phyloP scores from a whole-genome alignment of 2,329 filamentous ascomycete genomes.

The Zalaria sp. region DNA sequence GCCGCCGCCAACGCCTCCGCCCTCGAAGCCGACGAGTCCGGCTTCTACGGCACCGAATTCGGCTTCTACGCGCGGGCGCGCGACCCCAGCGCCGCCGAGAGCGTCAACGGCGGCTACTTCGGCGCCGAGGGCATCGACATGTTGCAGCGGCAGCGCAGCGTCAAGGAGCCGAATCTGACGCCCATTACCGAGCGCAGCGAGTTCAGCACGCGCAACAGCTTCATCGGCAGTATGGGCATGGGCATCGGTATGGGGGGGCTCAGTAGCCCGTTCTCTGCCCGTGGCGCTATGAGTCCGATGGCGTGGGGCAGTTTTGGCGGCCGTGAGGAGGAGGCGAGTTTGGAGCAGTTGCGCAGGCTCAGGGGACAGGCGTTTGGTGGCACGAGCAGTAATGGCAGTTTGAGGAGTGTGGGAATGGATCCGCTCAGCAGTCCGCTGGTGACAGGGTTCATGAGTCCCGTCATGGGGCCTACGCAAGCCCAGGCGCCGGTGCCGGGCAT shows the following conservation, averaged over 20 bases:
- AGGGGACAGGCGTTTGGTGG: constrained; percentile 40
- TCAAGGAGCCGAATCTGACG: constrained; percentile 80
- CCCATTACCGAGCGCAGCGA: constrained; percentile 94
- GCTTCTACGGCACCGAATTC: constrained; percentile 92
- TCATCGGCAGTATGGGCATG: constrained; percentile 36
- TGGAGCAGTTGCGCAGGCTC: constrained; percentile 20
- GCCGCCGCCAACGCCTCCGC: constrained; percentile 91
- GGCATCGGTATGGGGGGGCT: too few relatives aligned
- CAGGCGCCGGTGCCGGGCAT: too few relatives aligned
- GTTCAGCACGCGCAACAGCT: constrained; percentile 86
- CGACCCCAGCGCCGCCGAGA: constrained; percentile 38
- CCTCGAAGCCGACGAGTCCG: constrained; percentile 80
- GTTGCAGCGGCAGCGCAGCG: constrained; percentile 54
- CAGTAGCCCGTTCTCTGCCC: too few relatives aligned
- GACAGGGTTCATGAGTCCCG: too few relatives aligned
- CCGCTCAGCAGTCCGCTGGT: too few relatives aligned
- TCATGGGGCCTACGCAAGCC: too few relatives aligned
- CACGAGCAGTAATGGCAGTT: constrained; percentile 56
- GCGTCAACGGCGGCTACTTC: constrained; percentile 78
- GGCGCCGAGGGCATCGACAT: constrained; percentile 55
- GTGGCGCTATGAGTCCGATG: not conserved
- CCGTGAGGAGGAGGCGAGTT: constrained; percentile 11
- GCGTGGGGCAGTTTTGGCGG: not conserved
- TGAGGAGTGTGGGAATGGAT: constrained; percentile 32
- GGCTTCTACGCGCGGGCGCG: constrained; percentile 65